Percentiles rank a stretch among this genome's conserved stretches.
Evolutionary conservation across 352 stramenopile genomes (phyloP).

Genomic region (Thraustochytrium striatum): DNA sequence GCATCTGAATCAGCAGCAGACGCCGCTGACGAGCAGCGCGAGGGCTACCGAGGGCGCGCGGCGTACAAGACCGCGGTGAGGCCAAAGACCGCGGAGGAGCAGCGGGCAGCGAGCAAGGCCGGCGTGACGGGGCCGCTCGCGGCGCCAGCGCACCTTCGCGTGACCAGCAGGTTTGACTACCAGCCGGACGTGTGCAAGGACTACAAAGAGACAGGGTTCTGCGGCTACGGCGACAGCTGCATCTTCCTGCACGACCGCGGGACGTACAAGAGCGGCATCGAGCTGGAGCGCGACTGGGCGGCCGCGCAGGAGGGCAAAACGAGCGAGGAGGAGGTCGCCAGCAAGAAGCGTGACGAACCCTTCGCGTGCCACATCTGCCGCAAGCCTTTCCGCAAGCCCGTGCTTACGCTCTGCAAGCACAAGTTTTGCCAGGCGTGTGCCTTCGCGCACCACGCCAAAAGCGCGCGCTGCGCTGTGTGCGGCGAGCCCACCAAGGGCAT

Average conservation of each 20-base stretch:
- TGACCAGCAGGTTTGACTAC: constrained; percentile 94
- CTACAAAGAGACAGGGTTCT: constrained; percentile 99
- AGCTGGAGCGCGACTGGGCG: constrained; percentile 83
- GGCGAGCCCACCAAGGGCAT: constrained; percentile 37
- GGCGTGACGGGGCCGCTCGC: constrained; percentile 87
- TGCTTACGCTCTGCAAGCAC: constrained; percentile 48
- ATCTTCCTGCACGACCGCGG: constrained; percentile 98
- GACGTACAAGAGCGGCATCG: constrained; percentile 94
- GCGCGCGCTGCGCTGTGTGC: constrained; percentile 19
- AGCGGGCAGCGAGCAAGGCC: constrained; percentile 81
- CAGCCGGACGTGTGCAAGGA: constrained; percentile 95
- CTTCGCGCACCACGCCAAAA: constrained; percentile 42
- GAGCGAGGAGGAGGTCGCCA: constrained; percentile 55
- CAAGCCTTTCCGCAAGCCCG: constrained; percentile 34
- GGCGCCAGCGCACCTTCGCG: constrained; percentile 85
- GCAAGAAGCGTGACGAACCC: constrained; percentile 64
- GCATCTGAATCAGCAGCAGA: too few relatives aligned
- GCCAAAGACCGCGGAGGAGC: constrained; percentile 73
- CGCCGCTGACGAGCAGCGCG: too few relatives aligned
- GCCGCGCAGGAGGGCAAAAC: constrained; percentile 81
- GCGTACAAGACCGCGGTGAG: neutral
- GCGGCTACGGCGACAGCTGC: constrained; percentile 90
- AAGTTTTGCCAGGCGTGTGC: constrained; percentile 51
- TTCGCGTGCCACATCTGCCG: constrained; percentile 93
- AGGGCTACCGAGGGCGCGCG: neutral